Base-by-base conservation (phyloP, 495 filamentous ascomycete species). In the Xylaria nigripes region DNA sequence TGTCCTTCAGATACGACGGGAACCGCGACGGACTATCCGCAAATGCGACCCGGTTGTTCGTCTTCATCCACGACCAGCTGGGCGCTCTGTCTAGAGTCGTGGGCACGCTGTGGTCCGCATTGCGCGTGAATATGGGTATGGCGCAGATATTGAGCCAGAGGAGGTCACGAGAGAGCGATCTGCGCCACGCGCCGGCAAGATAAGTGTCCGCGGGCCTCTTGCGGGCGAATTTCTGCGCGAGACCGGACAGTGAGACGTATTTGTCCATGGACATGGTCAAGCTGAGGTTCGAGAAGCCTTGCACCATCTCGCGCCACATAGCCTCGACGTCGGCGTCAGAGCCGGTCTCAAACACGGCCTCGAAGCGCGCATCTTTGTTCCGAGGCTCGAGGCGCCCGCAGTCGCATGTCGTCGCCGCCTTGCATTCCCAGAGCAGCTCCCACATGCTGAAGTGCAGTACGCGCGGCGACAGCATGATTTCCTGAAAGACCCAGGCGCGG, bases 401-500 rank as follows among this genome's bases (percentile, higher is more conserved):
- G 3, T 45, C 42, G 21, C 42, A 45, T 5, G 19, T 15, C 9
- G 21, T 45, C 2, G 1, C 1, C 9, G 2, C 21, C 2, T 13
- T 10, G 21, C 66, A 69, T 47, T 69, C 56, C 61, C 65, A 68
- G 40, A 56, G 55, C 12, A 66, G 24, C 44, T 67, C 49, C 21
- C 24, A 36, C 3, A 3, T 5, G 16, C 44, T 19, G 36, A 62
- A 69, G 36, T 60, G 58, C 9, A 69, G 45, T 6, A 50, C 48
- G 0, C 67, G 52, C 0, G 58, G 56, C 1, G 65, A 30, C 3
- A 69, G 55, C 1, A 64, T 6, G 15, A 55, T 54, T 38, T 69
- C 67, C 48, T 69, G 65, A 10, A 59, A 48, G 3, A 58, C 60
- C 67, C 67, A 69, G n/a, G 52, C 65, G 7, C 67, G 49, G 6